A percentile compares a stretch with the other conserved stretches of the same genome.
phyloP scores from a whole-genome alignment of 2,329 filamentous ascomycete species.

The Pseudocercospora eumusae region DNA sequence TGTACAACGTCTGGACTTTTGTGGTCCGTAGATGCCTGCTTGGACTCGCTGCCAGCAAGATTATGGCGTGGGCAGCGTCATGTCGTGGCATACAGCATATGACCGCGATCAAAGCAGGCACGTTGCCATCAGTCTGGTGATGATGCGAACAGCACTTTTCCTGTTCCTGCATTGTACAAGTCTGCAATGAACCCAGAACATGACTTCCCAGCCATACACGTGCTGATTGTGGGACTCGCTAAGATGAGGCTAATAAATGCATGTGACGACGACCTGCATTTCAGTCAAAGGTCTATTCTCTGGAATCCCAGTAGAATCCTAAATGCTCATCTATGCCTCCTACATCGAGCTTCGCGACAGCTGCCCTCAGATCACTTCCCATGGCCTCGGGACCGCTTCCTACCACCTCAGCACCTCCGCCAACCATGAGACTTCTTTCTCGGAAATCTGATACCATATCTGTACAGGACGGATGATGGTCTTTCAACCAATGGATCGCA shows the following conservation, averaged over 20 bases:
- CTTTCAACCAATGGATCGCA: slow-evolving; percentile 29
- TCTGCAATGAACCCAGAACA: not conserved
- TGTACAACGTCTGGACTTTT: not conserved
- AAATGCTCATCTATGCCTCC: slow-evolving; percentile 14
- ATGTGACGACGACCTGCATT: slow-evolving; percentile 6
- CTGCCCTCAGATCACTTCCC: slow-evolving; percentile 33
- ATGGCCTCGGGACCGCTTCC: slow-evolving; percentile 36
- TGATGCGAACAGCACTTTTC: not conserved
- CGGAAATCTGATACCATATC: slow-evolving; percentile 33
- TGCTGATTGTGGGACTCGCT: not conserved
- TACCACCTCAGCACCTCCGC: slow-evolving; percentile 31
- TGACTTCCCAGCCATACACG: not conserved
- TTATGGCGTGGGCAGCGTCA: not conserved
- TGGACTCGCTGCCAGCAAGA: not conserved
- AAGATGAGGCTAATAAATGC: not conserved
- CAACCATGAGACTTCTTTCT: slow-evolving; percentile 25
- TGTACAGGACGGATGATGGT: slow-evolving; percentile 29
- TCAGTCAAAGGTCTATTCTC: slow-evolving; percentile 23
- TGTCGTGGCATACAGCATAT: not conserved
- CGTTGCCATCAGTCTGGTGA: not conserved
- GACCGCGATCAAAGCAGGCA: not conserved
- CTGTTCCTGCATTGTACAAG: not conserved
- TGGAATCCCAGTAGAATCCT: slow-evolving; percentile 35
- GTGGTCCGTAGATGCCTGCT: not conserved
- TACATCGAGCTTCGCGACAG: slow-evolving; percentile 24